Conservation (phyloP, 371 early-diverging fungal genomes). For the Lichtheimia ramosa region DNA sequence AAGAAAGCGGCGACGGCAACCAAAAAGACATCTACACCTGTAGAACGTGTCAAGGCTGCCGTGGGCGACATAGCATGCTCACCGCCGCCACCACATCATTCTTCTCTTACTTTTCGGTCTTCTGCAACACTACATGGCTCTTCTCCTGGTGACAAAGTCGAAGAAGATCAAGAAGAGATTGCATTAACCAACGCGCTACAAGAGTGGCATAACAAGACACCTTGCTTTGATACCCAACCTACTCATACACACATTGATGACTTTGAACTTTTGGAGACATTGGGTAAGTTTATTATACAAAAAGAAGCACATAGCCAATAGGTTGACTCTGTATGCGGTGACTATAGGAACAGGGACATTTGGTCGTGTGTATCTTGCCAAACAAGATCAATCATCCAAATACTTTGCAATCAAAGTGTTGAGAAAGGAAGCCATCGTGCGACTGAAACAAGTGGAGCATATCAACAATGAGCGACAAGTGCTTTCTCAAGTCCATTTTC, state of each 20-base stretch:
- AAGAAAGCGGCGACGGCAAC: conserved; percentile 11
- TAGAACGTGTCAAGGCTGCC: neutral
- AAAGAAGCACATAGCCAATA: neutral
- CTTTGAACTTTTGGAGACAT: conserved; percentile 66
- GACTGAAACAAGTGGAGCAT: conserved; percentile 95
- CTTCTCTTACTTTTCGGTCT: conserved; percentile 32
- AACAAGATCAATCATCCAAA: conserved; percentile 52
- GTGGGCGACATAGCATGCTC: neutral
- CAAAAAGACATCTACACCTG: neutral
- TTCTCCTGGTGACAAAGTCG: conserved; percentile 14
- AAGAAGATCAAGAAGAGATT: conserved; percentile 20
- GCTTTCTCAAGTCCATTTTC: conserved; percentile 80
- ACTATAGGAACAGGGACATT: conserved; percentile 92
- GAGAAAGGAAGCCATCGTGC: conserved; percentile 88
- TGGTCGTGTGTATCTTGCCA: conserved; percentile 88
- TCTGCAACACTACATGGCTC: conserved; percentile 27
- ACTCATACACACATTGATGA: conserved; percentile 29
- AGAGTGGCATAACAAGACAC: conserved; percentile 31
- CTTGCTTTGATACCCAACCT: conserved; percentile 31
- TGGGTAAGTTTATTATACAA: conserved; percentile 46
- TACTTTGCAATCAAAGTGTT: conserved; percentile 87
- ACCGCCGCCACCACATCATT: conserved; percentile 15
- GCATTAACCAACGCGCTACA: conserved; percentile 15
- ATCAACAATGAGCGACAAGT: conserved; percentile 95
- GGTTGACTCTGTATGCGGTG: conserved; percentile 1